Evolutionary conservation across 768 basidiomycete species (phyloP).

Genomic region (Phanerochaete sordida): DNA sequence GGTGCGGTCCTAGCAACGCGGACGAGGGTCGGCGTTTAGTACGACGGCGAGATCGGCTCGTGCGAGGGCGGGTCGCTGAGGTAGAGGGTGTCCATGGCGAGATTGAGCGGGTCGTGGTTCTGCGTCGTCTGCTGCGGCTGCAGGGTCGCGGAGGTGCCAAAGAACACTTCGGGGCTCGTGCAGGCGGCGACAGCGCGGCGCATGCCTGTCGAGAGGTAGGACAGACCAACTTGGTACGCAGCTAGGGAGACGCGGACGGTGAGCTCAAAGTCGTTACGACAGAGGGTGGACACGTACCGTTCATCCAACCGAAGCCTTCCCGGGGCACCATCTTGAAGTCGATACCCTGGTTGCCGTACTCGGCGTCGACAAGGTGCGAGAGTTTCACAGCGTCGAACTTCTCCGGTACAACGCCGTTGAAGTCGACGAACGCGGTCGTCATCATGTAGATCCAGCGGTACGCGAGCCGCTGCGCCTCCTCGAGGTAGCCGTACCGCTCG

Average conservation of each 20-base stretch:
- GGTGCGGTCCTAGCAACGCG: no score
- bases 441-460: conserved; percentile 99
- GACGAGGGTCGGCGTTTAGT: background rate
- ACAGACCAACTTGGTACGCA: conserved; percentile 94
- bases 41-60: conserved; percentile 9
- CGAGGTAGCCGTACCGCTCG: conserved; percentile 92
- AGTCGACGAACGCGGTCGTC: conserved; percentile 93
- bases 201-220: conserved; percentile 92
- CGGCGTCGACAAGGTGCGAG: conserved; percentile 94
- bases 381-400: conserved; percentile 98
- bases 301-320: conserved; percentile 99
- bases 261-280: no score
- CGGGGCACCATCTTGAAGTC: conserved; percentile 98
- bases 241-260: conserved; percentile 44
- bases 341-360: conserved; percentile 94
- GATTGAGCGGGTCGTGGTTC: conserved; percentile 33
- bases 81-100: conserved; percentile 36
- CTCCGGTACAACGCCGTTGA: conserved; percentile 97
- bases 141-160: conserved; percentile 42
- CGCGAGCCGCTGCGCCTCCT: conserved; percentile 89
- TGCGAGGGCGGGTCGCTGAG: conserved; percentile 17
- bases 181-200: conserved; percentile 93
- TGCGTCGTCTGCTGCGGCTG: conserved; percentile 28
- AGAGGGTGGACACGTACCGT: conserved; percentile 48
- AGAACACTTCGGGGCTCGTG: conserved; percentile 90